Base-by-base conservation (phyloP, 768 basidiomycete species). In the Tricholoma hemisulphureum region DNA sequence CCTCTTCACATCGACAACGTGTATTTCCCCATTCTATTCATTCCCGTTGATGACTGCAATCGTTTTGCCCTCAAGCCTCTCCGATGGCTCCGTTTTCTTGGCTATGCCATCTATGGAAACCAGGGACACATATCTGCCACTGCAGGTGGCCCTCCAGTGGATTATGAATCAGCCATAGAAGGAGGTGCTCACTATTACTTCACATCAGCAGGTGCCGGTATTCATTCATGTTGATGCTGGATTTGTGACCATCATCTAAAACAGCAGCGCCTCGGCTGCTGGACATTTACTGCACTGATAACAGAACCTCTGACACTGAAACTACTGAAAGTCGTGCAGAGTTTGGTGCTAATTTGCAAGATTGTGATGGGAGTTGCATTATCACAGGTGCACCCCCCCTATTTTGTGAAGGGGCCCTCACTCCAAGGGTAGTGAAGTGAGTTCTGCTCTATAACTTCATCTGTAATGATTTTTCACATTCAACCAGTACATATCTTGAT, bases 51-150 rank as follows among this genome's bases (percentile, higher is more conserved):
- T 39, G 53, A 43, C 37, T 55, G 53, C 55, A 23, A 26, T 43
- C 21, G 29, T 14, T 64, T 54, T 32, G 39, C 63, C 14, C 18
- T 59, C n/a, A 32, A 50, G 21, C 63, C 63, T 43, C 63, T 64
- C 53, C 61, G 48, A 34, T 64, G 63, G 63, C 52, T 64, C 7
- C 55, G 60, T 26, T 64, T 59, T 58, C 60, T 64, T 34, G 63
- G 58, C 13, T 64, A 54, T 31, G 48, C 58, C 23, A 61, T 62
- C 46, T 59, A 62, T 26, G 61, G 61, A 24, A 54, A 28, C 31
- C 51, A 62, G 46, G 58, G 63, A 26, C 29, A 41, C 32, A 55
- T 62, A 45, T 51, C 28, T 23, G 26, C 49, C 13, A 34, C 21
- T 20, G n/a, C 32, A 11, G 52, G 46, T 58, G 61, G 63, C 28